Evolutionary conservation across 1,284 basidiomycete genomes (phyloP).

Genomic region (Hortiboletus rubellus): DNA sequence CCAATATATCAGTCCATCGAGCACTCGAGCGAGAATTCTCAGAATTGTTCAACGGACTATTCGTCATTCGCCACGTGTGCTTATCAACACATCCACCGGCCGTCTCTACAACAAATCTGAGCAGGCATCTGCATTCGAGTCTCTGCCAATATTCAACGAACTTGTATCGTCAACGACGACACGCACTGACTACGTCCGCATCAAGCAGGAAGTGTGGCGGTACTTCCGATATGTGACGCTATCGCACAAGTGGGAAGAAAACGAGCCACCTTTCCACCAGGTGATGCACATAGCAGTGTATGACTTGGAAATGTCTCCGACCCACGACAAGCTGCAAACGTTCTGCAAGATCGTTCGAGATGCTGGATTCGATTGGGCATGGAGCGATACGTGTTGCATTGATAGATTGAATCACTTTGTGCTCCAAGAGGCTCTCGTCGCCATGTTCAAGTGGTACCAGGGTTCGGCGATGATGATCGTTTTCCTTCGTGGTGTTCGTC

Average conservation of each 20-base stretch:
- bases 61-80: background rate
- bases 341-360: background rate
- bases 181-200: background rate
- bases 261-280: background rate
- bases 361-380: background rate
- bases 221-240: background rate
- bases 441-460: too few relatives aligned
- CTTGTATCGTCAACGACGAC: background rate
- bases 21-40: background rate
- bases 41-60: background rate
- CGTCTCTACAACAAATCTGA: background rate
- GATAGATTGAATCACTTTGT: too few relatives aligned
- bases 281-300: background rate
- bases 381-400: too few relatives aligned
- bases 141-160: background rate
- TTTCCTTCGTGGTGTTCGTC: background rate
- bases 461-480: background rate
- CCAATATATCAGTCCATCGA: background rate
- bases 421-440: too few relatives aligned
- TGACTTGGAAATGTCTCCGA: background rate
- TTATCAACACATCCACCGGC: background rate
- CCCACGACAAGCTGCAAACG: background rate
- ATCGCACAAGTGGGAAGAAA: background rate
- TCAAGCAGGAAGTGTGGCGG: background rate
- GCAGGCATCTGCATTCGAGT: background rate